phyloP scores from a whole-genome alignment of 2,329 filamentous ascomycete species.

The Stemphylium vesicarium region DNA sequence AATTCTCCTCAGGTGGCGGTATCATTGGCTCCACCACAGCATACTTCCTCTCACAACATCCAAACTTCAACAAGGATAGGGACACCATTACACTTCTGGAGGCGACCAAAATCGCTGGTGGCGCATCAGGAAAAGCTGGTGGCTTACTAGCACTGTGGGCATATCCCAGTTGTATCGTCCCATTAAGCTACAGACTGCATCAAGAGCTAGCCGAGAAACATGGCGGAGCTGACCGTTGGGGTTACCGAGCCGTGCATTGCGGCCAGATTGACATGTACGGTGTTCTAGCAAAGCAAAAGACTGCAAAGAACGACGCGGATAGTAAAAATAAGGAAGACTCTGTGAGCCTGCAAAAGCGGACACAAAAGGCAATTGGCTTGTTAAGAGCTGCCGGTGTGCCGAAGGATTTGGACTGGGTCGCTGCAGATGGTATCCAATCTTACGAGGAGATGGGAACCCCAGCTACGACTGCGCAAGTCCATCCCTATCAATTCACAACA shows the following conservation, averaged over 20 bases:
- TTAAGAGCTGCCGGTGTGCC: conserved; percentile 70
- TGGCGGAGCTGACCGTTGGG: conserved; percentile 79
- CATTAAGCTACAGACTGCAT: conserved; percentile 84
- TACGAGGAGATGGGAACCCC: conserved; percentile 87
- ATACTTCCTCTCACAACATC: conserved; percentile 88
- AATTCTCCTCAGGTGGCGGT: conserved; percentile 71
- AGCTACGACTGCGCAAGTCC: conserved; percentile 87
- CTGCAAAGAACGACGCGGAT: conserved; percentile 32
- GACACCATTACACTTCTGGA: conserved; percentile 88
- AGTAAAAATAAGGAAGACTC: conserved; percentile 44
- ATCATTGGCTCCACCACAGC: conserved; percentile 92
- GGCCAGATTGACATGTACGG: conserved; percentile 67
- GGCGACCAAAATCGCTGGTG: conserved; percentile 83
- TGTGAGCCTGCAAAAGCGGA: conserved; percentile 63
- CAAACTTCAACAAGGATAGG: conserved; percentile 73
- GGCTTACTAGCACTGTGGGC: conserved; percentile 91
- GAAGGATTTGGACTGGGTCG: conserved; percentile 83
- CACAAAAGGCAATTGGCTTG: conserved; percentile 57
- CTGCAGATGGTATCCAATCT: conserved; percentile 66
- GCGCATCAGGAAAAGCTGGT: conserved; percentile 92
- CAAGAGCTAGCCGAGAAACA: conserved; percentile 84
- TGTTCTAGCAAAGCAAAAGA: conserved; percentile 38
- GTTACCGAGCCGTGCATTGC: conserved; percentile 80
- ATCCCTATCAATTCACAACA: conserved; percentile 89
- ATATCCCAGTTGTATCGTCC: conserved; percentile 83